A percentile compares a stretch with the other conserved stretches of the same genome.
phyloP scores from a whole-genome alignment of 208 protist genomes.

The Trypanosoma brucei region DNA sequence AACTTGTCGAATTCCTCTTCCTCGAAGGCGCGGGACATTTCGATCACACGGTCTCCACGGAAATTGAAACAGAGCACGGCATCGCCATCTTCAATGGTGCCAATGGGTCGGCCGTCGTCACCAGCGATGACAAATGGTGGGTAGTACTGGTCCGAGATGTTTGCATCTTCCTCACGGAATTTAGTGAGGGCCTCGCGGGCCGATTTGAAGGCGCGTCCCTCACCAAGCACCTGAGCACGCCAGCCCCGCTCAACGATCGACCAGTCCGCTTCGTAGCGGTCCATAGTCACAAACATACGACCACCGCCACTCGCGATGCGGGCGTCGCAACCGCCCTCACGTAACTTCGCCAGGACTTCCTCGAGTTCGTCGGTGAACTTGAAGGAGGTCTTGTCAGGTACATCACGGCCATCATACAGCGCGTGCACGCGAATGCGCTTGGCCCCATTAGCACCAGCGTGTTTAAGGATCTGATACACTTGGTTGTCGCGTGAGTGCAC shows the following conservation, averaged over 20 bases:
- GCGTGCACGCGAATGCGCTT: conserved; percentile 90
- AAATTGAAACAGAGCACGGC: conserved; percentile 94
- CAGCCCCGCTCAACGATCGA: conserved; percentile 93
- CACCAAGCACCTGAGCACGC: conserved; percentile 89
- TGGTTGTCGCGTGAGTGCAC: conserved; percentile 93
- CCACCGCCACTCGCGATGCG: conserved; percentile 91
- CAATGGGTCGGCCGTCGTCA: conserved; percentile 71
- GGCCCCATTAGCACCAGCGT: conserved; percentile 73
- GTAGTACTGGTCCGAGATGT: conserved; percentile 92
- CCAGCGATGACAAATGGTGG: conserved; percentile 87
- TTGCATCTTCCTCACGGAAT: conserved; percentile 78
- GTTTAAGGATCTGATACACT: conserved; percentile 85
- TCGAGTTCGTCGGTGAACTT: conserved; percentile 91
- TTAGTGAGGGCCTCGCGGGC: conserved; percentile 88
- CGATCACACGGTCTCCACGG: conserved; percentile 92
- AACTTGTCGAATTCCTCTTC: conserved; percentile 90
- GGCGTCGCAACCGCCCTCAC: conserved; percentile 73
- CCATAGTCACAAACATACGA: conserved; percentile 95
- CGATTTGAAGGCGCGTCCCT: conserved; percentile 77
- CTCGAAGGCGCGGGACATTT: conserved; percentile 93
- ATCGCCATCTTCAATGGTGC: conserved; percentile 91
- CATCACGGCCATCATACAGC: conserved; percentile 93
- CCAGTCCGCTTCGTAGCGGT: conserved; percentile 95
- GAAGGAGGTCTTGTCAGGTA: conserved; percentile 89
- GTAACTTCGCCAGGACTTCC: conserved; percentile 72